phyloP scores from a whole-genome alignment of 2,329 filamentous ascomycete genomes.

The Sporothrix curviconia region DNA sequence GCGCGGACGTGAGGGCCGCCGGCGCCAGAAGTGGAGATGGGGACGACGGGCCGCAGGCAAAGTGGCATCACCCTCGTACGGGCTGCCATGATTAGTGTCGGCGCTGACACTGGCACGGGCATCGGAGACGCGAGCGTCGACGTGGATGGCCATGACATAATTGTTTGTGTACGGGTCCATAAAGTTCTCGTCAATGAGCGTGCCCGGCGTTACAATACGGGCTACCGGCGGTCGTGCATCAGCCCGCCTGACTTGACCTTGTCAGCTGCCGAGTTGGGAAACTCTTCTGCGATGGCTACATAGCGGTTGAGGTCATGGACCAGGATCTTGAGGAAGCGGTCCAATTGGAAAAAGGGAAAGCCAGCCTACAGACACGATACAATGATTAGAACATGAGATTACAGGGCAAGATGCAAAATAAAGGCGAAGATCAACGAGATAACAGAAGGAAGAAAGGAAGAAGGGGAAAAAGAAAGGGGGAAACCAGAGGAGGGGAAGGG shows the following conservation, averaged over 20 bases:
- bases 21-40: not conserved
- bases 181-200: constrained; percentile 94
- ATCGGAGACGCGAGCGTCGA: constrained; percentile 24
- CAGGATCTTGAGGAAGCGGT: constrained; percentile 84
- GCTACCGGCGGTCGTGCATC: constrained; percentile 80
- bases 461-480: no score
- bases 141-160: constrained; percentile 76
- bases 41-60: not conserved
- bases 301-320: constrained; percentile 87
- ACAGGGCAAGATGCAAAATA: not conserved
- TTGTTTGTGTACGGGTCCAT: constrained; percentile 93
- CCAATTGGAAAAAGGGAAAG: constrained; percentile 88
- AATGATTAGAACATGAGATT: not conserved
- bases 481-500: no score
- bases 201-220: constrained; percentile 87
- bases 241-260: constrained; percentile 70
- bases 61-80: constrained; percentile 11
- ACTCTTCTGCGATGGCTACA: constrained; percentile 92
- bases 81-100: constrained; percentile 9
- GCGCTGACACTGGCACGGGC: not conserved
- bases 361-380: constrained; percentile 50
- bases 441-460: not conserved
- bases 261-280: constrained; percentile 63
- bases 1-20: not conserved
- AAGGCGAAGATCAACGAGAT: not conserved